A percentile compares a stretch with the other conserved stretches of the same genome.
Conservation (phyloP, 345 rosid species). For the Iberis pinnata region DNA sequence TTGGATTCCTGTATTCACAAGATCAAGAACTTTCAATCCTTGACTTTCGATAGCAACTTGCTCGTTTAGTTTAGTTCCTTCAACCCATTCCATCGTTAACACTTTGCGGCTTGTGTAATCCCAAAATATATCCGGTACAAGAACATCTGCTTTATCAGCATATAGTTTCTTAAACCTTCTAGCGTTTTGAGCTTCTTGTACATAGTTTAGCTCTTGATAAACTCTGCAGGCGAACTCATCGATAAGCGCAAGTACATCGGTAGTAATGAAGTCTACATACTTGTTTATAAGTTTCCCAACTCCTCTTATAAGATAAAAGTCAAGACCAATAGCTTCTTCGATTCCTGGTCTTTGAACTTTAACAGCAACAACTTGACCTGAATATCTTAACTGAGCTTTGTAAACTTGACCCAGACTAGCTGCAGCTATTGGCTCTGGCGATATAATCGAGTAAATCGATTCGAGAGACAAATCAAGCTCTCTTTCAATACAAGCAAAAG, state of each 20-base stretch:
- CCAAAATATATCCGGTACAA: conserved; percentile 98
- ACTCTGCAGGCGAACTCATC: conserved; percentile 94
- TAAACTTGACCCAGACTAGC: conserved; percentile 98
- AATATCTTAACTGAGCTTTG: conserved; percentile 75
- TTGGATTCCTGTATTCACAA: conserved; percentile 88
- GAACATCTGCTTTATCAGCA: conserved; percentile 85
- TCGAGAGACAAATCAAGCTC: conserved; percentile 73
- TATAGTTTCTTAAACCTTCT: conserved; percentile 84
- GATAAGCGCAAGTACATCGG: conserved; percentile 69
- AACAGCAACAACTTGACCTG: conserved; percentile 79
- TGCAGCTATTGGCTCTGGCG: conserved; percentile 86
- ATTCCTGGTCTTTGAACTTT: conserved; percentile 94
- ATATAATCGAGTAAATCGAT: conserved; percentile 56
- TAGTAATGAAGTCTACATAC: conserved; percentile 67
- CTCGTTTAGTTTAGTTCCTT: conserved; percentile 83
- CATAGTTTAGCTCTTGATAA: conserved; percentile 91
- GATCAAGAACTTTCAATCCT: conserved; percentile 91
- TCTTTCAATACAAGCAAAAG: conserved; percentile 79
- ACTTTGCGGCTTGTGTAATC: conserved; percentile 87
- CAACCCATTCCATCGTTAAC: conserved; percentile 95
- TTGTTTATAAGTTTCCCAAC: conserved; percentile 65
- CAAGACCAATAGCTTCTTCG: conserved; percentile 85
- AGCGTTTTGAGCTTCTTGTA: conserved; percentile 97
- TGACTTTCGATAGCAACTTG: conserved; percentile 86
- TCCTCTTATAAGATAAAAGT: conserved; percentile 82